Evolutionary conservation across 2,329 filamentous ascomycete species (phyloP).

Genomic region (Ascochyta fabae): DNA sequence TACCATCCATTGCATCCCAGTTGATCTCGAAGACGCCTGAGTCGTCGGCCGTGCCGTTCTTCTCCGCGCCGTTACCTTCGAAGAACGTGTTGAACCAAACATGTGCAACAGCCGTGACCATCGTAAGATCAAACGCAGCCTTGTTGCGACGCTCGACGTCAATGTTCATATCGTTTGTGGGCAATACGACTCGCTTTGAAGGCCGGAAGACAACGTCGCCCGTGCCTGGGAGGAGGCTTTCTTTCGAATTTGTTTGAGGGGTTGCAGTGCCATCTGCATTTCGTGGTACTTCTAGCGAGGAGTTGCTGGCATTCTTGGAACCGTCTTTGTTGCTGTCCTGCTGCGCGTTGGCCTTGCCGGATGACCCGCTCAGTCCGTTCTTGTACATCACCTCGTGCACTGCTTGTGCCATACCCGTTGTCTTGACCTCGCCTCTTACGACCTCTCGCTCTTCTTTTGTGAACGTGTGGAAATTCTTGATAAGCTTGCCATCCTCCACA

Average conservation of each 20-base stretch:
- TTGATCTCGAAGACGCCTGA: conserved; percentile 74
- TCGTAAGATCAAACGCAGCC: conserved; percentile 75
- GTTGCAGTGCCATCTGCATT: conserved; percentile 25
- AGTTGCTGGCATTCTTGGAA: conserved; percentile 29
- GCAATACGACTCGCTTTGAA: conserved; percentile 69
- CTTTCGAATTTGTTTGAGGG: conserved; percentile 26
- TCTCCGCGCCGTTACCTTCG: conserved; percentile 78
- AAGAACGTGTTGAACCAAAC: conserved; percentile 98
- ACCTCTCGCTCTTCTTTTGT: conserved; percentile 72
- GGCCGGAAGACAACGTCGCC: conserved; percentile 83
- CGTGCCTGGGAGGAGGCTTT: conserved; percentile 58
- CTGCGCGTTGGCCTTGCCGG: conserved; percentile 25
- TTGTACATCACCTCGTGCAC: conserved; percentile 55
- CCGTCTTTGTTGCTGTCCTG: conserved; percentile 18
- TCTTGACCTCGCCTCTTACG: conserved; percentile 62
- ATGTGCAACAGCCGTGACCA: conserved; percentile 92
- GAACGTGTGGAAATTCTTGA: conserved; percentile 84
- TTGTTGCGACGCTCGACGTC: conserved; percentile 86
- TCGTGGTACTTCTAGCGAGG: conserved; percentile 23
- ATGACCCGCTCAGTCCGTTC: conserved; percentile 39
- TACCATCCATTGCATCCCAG: conserved; percentile 88
- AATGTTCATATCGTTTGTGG: conserved; percentile 87
- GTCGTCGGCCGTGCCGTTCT: conserved; percentile 68
- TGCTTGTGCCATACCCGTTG: conserved; percentile 52
- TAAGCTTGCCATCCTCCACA: conserved; percentile 85